Conservation (phyloP, 768 basidiomycete genomes). For the Amanita subjunquillea region DNA sequence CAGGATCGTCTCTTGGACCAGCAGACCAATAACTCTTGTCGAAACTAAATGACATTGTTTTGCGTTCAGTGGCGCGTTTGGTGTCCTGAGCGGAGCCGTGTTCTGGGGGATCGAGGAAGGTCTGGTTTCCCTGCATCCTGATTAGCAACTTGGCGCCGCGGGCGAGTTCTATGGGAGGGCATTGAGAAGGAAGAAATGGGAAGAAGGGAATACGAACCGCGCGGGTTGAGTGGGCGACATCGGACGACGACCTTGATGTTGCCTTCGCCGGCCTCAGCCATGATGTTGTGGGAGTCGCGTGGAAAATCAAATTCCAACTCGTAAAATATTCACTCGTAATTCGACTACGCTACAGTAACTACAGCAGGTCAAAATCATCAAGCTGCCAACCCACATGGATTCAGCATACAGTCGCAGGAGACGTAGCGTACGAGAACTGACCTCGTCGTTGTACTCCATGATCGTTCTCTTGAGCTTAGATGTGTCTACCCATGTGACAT, state of each 20-base stretch:
- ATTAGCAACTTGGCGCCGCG: constrained; percentile 92
- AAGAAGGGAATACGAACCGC: constrained; percentile 46
- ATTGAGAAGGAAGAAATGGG: constrained; percentile 3
- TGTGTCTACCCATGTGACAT: constrained; percentile 98
- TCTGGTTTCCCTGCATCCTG: constrained; percentile 91
- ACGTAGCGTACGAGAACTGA: constrained; percentile 16
- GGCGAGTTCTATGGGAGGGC: constrained; percentile 56
- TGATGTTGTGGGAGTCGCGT: constrained; percentile 14
- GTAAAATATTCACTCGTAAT: too few relatives aligned
- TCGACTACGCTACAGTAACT: constrained; percentile 6
- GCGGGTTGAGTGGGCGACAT: constrained; percentile 92
- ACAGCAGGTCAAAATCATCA: constrained; percentile 90
- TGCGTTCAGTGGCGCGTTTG: constrained; percentile 84
- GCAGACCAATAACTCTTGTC: constrained; percentile 99
- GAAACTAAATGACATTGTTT: constrained; percentile 84
- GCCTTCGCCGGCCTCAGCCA: constrained; percentile 75
- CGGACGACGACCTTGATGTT: constrained; percentile 92
- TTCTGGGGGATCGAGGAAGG: constrained; percentile 87
- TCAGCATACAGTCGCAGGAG: constrained; percentile 7
- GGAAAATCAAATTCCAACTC: not conserved
- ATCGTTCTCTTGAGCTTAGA: constrained; percentile 94
- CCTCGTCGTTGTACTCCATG: constrained; percentile 95
- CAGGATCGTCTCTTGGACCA: constrained; percentile 78
- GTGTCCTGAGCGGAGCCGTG: constrained; percentile 51
- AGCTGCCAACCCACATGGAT: constrained; percentile 36